Conservation (phyloP, 352 stramenopile genomes). For the Globisporangium middletonii region DNA sequence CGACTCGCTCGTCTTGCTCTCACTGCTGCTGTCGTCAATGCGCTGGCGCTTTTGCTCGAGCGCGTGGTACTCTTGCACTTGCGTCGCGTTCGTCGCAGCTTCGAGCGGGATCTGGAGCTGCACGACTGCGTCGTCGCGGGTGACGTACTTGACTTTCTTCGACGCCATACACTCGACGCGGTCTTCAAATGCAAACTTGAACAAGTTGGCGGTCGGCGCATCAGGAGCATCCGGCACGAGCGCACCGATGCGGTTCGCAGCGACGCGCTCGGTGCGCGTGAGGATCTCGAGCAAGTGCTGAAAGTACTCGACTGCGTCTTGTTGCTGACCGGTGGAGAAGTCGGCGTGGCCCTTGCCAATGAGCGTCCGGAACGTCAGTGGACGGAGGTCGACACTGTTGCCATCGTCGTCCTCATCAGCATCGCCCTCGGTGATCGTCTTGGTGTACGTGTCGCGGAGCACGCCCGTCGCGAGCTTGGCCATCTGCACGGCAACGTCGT, state of each 20-base stretch:
- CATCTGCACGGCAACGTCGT: conserved; percentile 90
- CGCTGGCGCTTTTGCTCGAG: conserved; percentile 85
- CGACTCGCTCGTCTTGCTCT: conserved; percentile 18
- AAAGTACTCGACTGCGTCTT: conserved; percentile 98
- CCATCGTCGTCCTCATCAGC: conserved; percentile 31
- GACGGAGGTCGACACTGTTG: conserved; percentile 39
- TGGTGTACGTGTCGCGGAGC: conserved; percentile 84
- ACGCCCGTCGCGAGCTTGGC: conserved; percentile 89
- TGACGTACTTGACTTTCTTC: conserved; percentile 86
- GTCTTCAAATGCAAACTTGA: conserved; percentile 91
- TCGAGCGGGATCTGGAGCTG: conserved; percentile 87
- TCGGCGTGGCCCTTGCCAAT: conserved; percentile 95
- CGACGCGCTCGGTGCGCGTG: conserved; percentile 72
- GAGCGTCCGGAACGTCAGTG: conserved; percentile 92
- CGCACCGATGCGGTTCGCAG: conserved; percentile 36
- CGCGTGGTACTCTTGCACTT: conserved; percentile 86
- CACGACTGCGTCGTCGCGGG: conserved; percentile 73
- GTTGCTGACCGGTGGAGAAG: conserved; percentile 96
- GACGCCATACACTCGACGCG: conserved; percentile 72
- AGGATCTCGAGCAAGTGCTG: conserved; percentile 94
- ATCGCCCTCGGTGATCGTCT: conserved; percentile 14
- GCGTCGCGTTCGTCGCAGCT: conserved; percentile 73
- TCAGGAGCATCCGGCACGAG: conserved; percentile 32
- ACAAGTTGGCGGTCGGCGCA: conserved; percentile 80
- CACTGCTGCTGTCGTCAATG: conserved; percentile 37